A percentile compares a stretch with the other conserved stretches of the same genome.
Evolutionary conservation across 345 rosid genomes (phyloP).

Genomic region (Acer yangbiense): DNA sequence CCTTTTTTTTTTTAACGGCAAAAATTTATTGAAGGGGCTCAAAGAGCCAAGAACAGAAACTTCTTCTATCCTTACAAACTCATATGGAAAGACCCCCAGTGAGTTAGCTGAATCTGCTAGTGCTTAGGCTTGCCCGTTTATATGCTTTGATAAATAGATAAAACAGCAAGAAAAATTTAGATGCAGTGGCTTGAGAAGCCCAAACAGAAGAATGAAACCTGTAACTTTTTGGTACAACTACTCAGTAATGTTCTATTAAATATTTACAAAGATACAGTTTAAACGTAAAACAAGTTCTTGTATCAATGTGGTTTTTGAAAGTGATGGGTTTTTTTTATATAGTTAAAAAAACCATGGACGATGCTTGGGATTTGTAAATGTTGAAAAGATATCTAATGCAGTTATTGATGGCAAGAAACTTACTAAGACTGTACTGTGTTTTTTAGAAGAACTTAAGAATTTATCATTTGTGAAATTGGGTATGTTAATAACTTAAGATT

Average conservation of each 20-base stretch:
- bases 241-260: background rate
- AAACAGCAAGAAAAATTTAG: background rate
- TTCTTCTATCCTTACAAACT: slow-evolving; percentile 31
- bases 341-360: too few relatives aligned
- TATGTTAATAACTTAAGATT: too few relatives aligned
- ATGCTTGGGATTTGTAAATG: too few relatives aligned
- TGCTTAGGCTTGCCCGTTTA: slow-evolving; percentile 11
- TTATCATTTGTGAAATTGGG: too few relatives aligned
- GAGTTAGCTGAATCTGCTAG: slow-evolving; percentile 59
- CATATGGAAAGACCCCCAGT: slow-evolving; percentile 65
- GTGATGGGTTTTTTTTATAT: background rate
- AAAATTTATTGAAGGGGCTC: too few relatives aligned
- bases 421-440: too few relatives aligned
- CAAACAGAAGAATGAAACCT: background rate
- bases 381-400: too few relatives aligned
- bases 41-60: too few relatives aligned
- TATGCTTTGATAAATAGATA: background rate
- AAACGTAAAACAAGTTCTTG: background rate
- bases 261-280: background rate
- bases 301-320: background rate
- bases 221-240: background rate
- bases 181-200: background rate
- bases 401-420: too few relatives aligned
- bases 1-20: too few relatives aligned
- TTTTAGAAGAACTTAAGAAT: too few relatives aligned